Conservation (phyloP, 805 yeast genomes). For the Teunomyces kruisii region DNA sequence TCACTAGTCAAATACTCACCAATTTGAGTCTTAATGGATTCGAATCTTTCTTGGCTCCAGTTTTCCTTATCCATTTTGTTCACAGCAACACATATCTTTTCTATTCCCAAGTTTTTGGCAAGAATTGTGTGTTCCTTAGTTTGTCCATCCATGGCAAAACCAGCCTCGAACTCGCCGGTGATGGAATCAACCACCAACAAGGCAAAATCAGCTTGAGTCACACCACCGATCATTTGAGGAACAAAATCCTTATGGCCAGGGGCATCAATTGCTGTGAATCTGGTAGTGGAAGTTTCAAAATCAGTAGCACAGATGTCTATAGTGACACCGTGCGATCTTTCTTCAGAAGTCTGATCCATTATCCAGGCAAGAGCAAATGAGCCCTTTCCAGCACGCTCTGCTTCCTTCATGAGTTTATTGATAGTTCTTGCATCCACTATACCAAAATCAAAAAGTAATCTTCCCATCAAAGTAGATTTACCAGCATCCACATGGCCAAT, state of each 20-base stretch:
- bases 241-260: conserved; percentile 84
- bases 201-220: conserved; percentile 75
- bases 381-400: conserved; percentile 67
- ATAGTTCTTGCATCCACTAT: conserved; percentile 65
- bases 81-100: conserved; percentile 56
- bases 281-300: conserved; percentile 54
- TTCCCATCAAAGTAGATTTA: conserved; percentile 76
- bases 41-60: conserved; percentile 57
- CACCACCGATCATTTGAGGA: conserved; percentile 85
- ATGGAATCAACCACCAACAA: conserved; percentile 68
- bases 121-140: conserved; percentile 76
- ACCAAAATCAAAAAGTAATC: conserved; percentile 65
- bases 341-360: conserved; percentile 78
- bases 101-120: conserved; percentile 67
- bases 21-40: conserved; percentile 50
- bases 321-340: conserved; percentile 74
- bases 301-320: conserved; percentile 71
- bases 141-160: conserved; percentile 67
- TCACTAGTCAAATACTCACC: conserved; percentile 47
- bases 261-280: conserved; percentile 75
- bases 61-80: conserved; percentile 68
- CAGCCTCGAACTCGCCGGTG: conserved; percentile 68
- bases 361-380: conserved; percentile 87
- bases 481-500: conserved; percentile 90
- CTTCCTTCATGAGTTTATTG: conserved; percentile 61